Evolutionary conservation across 768 basidiomycete species (phyloP), one percentile per base, ranked within the genome.

Genomic region (Mycena venus): DNA sequence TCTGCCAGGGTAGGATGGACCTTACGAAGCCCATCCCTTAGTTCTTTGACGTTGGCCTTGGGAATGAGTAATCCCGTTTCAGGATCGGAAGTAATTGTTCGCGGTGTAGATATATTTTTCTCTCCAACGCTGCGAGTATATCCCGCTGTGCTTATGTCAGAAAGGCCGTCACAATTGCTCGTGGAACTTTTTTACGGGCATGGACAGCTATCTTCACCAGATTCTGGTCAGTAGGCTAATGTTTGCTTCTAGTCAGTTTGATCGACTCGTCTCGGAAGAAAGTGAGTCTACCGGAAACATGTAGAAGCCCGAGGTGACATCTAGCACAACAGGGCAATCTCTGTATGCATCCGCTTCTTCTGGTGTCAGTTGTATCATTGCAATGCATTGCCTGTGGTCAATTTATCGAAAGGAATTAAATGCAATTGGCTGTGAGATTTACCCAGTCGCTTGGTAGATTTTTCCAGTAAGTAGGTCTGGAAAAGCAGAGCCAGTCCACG

Each of bases 401-500:
- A 9, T 10, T 34, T 56, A 40, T 76, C n/a, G 47, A 65, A 14
- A 51, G 40, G 68, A 49, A 42, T 23, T 25, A 32, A 34, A 55
- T 11, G 34, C 51, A 15, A 53, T 42, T n/a, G 1, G 49, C 77
- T 88, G 14, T 0, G 21, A 9, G 2, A 21, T 31, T 27, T 80
- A 96, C 96, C 97, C 97, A 23, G 95, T 97, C 2, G 97, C 95
- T 10, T 92, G 83, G 74, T 92, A 92, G 27, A 82, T 85, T 3
- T 84, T 80, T 19, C 87, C 84, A 44, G 94, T 79, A 15, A 84
- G 82, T 11, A 92, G 82, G 44, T 89, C 88, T 10, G 92, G 91
- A 79, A 97, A 95, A 1, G 92, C 81, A 2, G 93, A 92, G 11
- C 95, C 91, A 1, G 96, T 96, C 98, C 97, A 98, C 7, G 93